Conservation (phyloP, 768 basidiomycete genomes). For the Xerocomus brunneocitrinus region DNA sequence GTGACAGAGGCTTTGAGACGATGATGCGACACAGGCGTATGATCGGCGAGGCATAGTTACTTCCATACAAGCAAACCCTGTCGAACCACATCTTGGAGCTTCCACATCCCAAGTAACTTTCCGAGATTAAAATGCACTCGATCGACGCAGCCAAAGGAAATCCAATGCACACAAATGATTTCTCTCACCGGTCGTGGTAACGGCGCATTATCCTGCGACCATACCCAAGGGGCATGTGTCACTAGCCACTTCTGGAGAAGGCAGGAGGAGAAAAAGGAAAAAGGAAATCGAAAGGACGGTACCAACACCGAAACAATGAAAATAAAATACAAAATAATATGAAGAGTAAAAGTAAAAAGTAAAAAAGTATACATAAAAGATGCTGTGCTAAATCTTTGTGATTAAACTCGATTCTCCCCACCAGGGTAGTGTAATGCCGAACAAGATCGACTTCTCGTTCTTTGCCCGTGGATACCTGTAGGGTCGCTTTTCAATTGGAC, state of each 20-base stretch:
- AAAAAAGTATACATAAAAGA: slow-evolving; percentile 3
- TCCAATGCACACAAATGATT: slow-evolving; percentile 1
- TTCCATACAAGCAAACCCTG: background rate
- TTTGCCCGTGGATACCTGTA: slow-evolving; percentile 7
- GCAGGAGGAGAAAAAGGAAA: slow-evolving; percentile 5
- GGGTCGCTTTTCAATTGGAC: slow-evolving; percentile 9
- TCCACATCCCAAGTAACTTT: slow-evolving; percentile 10
- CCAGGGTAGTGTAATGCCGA: slow-evolving; percentile 18
- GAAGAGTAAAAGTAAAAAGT: background rate
- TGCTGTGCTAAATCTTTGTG: slow-evolving; percentile 18
- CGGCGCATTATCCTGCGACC: slow-evolving; percentile 23
- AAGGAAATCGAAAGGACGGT: background rate
- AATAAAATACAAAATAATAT: background rate
- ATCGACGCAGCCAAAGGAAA: slow-evolving; percentile 19
- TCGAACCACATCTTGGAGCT: slow-evolving; percentile 3
- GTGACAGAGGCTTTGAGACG: background rate
- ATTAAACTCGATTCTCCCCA: slow-evolving; percentile 13
- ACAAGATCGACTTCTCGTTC: slow-evolving; percentile 16
- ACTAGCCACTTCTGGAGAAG: slow-evolving; percentile 5
- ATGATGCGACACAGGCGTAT: background rate
- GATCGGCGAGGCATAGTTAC: background rate
- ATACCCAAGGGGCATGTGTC: slow-evolving; percentile 23
- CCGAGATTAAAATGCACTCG: slow-evolving; percentile 24
- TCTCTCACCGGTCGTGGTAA: slow-evolving; percentile 25
- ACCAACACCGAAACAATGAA: background rate